Base-by-base conservation (phyloP, 129 eudicot species). In the Glebionis coronaria region DNA sequence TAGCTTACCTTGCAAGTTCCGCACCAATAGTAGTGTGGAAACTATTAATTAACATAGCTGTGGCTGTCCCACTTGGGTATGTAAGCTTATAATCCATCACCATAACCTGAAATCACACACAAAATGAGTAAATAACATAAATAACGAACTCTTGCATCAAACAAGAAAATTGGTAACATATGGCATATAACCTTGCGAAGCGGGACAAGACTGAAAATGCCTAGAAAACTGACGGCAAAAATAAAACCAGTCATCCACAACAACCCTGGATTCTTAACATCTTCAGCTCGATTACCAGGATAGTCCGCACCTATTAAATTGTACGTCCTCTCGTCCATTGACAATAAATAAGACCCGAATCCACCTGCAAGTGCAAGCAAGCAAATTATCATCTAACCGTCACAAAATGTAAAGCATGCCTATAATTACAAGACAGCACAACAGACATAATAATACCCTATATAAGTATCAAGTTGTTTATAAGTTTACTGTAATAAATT, bases 281-380 rank as follows among this genome's bases (percentile, higher is more conserved):
- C 98, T 74, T 91, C 96, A 31, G 91, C 88, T 4, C 95, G 87
- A 73, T 85, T 91, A 67, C 98, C 98, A 56, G 98, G 98, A 83
- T 91, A 88, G 74, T 85, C 91, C 12, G 70, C 74, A 61, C 98
- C 98, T 65, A 88, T 88, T 56, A 91, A 62, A 67, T 83, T 81
- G 80, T 91, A 91, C 13, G 98, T 88, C 70, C 75, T 85, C 81
- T 88, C 91, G 70, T 88, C 94, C 96, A 91, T 85, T 50, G 98
- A 73, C 68, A 91, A 76, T 82, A 91, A 63, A 81, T 88, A 91
- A 4, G 98, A 83, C 49, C 98, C 98, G 68, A 88, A 88, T 8
- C 98, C 96, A 63, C 96, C 98, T 91, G 85, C 42, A 35, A 7
- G 10, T 35, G 7, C 42, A 35, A 35, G 42, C 42, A 35, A 23